These are phyloP conservation scores for Cudoniella acicularis DNA, from an alignment of 495 filamentous ascomycete species.

Conservation along the genomic window DNA sequence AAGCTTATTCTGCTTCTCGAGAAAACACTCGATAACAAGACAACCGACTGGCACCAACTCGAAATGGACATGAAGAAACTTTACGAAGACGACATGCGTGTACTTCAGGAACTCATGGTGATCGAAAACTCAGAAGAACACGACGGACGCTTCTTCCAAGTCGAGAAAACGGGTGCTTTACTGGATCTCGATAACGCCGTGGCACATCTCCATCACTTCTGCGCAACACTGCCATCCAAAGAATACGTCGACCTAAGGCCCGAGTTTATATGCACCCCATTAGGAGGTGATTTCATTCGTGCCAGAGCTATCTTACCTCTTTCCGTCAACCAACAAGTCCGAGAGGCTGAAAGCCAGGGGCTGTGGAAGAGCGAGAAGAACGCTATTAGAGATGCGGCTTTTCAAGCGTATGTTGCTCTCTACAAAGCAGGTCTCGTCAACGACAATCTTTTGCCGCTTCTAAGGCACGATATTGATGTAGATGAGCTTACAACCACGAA, in stretches of 20 bases:
- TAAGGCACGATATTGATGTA: conserved; percentile 30
- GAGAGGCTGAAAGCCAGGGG: conserved; percentile 45
- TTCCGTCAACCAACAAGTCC: conserved; percentile 61
- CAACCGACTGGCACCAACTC: conserved; percentile 50
- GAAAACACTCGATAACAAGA: conserved; percentile 35
- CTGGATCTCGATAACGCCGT: conserved; percentile 70
- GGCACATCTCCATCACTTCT: conserved; percentile 81
- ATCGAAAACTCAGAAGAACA: conserved; percentile 50
- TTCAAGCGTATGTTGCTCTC: conserved; percentile 72
- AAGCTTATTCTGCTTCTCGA: conserved; percentile 61
- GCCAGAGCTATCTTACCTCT: conserved; percentile 69
- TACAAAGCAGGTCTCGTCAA: conserved; percentile 70
- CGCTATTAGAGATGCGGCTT: conserved; percentile 79
- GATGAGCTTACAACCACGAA: conserved; percentile 33
- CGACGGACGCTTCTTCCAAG: conserved; percentile 42
- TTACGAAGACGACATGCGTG: conserved; percentile 68
- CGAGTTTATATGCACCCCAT: conserved; percentile 40
- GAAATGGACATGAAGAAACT: conserved; percentile 70
- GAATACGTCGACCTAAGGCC: conserved; percentile 50
- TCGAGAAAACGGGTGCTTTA: conserved; percentile 58
- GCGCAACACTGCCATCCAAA: conserved; percentile 52
- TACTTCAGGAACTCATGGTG: conserved; percentile 39
- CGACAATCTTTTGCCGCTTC: conserved; percentile 70
- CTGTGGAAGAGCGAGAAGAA: conserved; percentile 69
- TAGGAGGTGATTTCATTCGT: conserved; percentile 26